phyloP scores from a whole-genome alignment of 768 basidiomycete genomes.

The Suillus lakei region DNA sequence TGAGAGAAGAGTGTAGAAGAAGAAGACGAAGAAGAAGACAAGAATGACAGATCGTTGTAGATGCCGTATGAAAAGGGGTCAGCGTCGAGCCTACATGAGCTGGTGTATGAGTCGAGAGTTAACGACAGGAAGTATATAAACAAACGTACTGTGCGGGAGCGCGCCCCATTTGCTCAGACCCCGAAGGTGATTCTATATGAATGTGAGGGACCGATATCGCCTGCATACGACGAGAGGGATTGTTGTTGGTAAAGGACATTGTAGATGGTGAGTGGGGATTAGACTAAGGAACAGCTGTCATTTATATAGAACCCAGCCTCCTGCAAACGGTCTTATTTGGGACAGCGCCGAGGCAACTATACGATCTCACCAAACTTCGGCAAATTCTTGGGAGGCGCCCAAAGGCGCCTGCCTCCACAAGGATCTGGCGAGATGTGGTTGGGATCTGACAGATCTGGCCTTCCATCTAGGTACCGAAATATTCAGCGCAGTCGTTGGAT shows the following conservation, averaged over 20 bases:
- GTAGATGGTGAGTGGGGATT: too few species aligned
- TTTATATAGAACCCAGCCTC: neutral
- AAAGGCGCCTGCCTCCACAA: neutral
- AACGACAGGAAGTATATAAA: neutral
- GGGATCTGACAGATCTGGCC: neutral
- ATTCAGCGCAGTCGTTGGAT: neutral
- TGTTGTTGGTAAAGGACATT: neutral
- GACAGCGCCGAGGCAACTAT: neutral
- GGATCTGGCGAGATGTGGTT: constrained; percentile 1
- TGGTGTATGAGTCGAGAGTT: neutral
- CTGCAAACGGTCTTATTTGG: neutral
- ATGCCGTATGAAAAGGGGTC: neutral
- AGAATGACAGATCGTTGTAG: neutral
- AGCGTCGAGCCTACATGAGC: neutral
- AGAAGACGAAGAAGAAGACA: neutral
- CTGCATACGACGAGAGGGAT: neutral
- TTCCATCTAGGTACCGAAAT: neutral
- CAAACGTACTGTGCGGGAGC: neutral
- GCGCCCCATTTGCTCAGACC: neutral
- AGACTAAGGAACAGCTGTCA: too few species aligned
- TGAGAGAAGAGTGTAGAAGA: neutral
- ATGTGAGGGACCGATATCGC: neutral
- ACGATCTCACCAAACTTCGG: neutral
- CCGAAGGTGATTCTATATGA: neutral
- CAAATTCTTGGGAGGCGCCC: neutral